phyloP scores from a whole-genome alignment of 2,329 filamentous ascomycete species.

The Fusarium udum region DNA sequence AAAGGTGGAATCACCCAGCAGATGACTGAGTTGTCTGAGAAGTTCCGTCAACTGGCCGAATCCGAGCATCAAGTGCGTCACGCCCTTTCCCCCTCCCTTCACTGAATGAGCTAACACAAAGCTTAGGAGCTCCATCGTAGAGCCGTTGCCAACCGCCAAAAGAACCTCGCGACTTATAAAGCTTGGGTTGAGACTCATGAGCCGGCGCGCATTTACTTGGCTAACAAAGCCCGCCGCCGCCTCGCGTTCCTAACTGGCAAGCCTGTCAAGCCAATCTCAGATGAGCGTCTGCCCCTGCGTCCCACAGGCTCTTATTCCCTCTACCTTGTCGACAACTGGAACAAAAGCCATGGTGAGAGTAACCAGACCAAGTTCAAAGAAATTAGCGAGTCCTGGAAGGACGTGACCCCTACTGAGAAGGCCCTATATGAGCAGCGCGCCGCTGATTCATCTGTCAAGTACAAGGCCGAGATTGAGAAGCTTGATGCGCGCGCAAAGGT shows the following conservation, averaged over 20 bases:
- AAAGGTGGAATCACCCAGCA: constrained; percentile 19
- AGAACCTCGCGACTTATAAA: constrained; percentile 53
- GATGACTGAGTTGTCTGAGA: constrained; percentile 43
- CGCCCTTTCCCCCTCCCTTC: background rate
- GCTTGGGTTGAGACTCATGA: constrained; percentile 60
- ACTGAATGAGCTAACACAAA: constrained; percentile 1
- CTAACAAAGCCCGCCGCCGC: constrained; percentile 58
- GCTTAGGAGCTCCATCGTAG: constrained; percentile 45
- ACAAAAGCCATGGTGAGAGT: constrained; percentile 33
- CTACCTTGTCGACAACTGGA: constrained; percentile 53
- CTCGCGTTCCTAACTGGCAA: constrained; percentile 49
- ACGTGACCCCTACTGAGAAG: constrained; percentile 53
- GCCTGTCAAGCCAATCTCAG: constrained; percentile 50
- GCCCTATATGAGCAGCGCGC: constrained; percentile 50
- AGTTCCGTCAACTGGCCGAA: constrained; percentile 53
- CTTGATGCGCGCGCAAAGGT: constrained; percentile 46
- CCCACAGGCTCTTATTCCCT: constrained; percentile 46
- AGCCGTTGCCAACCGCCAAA: constrained; percentile 52
- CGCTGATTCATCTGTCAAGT: constrained; percentile 18
- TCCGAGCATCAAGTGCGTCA: constrained; percentile 56
- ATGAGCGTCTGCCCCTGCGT: constrained; percentile 59
- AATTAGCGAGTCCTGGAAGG: constrained; percentile 55
- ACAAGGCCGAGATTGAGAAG: constrained; percentile 34
- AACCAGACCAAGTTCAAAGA: constrained; percentile 17
- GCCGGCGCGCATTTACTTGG: constrained; percentile 52